Conservation (phyloP, 1,284 basidiomycete species). For the Trichosporon sp. region DNA sequence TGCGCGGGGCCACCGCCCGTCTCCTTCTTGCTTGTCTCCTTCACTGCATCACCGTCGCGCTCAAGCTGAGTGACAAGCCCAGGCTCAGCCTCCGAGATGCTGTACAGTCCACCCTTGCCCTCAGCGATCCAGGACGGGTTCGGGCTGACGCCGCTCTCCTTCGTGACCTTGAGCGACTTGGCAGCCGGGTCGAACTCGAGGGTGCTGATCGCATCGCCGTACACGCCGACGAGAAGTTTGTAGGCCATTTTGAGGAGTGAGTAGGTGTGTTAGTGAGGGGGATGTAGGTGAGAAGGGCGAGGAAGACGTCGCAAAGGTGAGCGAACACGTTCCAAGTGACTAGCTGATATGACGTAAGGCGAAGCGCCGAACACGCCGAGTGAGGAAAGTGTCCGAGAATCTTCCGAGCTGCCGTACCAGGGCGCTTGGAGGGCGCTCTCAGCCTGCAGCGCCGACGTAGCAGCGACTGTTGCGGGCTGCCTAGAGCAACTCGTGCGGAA, state of each 20-base stretch:
- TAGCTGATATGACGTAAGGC: not conserved
- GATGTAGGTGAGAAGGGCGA: not conserved
- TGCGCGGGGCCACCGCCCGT: slow-evolving; percentile 30
- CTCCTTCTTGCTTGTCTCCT: not conserved
- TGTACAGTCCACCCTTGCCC: not conserved
- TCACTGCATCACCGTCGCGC: not conserved
- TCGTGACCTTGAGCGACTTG: not conserved
- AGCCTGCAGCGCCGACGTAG: not conserved
- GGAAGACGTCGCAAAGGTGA: not conserved
- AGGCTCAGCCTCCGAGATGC: not conserved
- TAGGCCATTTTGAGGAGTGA: slow-evolving; percentile 2
- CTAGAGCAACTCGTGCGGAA: not conserved
- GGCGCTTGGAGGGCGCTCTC: not conserved
- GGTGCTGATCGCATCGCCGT: slow-evolving; percentile 2
- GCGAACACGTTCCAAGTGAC: not conserved
- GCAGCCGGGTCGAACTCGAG: slow-evolving; percentile 13
- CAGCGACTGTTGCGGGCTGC: not conserved
- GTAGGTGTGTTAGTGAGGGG: not conserved
- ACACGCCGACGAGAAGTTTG: not conserved
- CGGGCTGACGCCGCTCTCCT: not conserved
- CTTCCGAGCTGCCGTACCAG: not conserved
- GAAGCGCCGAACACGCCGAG: not conserved
- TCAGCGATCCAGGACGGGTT: slow-evolving; percentile 10
- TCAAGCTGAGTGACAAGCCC: not conserved
- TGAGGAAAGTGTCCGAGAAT: not conserved